A percentile compares a stretch with the other conserved stretches of the same genome.
These are phyloP conservation scores for Phlyctochytrium arcticum DNA, from an alignment of 192 early-diverging fungal species.

Conservation along the genomic window DNA sequence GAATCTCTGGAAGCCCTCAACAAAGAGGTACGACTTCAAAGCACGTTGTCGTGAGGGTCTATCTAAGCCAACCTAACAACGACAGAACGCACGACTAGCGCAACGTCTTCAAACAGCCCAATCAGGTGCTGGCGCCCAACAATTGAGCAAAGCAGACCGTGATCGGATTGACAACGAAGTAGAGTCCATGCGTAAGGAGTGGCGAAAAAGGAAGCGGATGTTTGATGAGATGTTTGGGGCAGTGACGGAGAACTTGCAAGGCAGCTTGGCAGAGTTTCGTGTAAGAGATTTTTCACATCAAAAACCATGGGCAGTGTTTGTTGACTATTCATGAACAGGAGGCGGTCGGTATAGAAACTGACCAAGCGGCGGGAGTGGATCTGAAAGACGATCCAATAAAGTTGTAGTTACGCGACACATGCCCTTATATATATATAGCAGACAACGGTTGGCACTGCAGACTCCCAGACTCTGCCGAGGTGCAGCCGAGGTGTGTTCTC, in stretches of 20 bases:
- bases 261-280: slow-evolving; percentile 47
- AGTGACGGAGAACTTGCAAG: slow-evolving; percentile 49
- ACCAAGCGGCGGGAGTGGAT: slow-evolving; percentile 44
- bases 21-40: slow-evolving; percentile 18
- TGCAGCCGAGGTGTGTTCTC: too few species aligned
- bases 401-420: too few species aligned
- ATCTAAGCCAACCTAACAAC: not conserved
- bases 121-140: not conserved
- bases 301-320: too few species aligned
- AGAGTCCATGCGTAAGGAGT: slow-evolving; percentile 46
- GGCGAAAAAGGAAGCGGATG: slow-evolving; percentile 52
- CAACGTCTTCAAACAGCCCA: slow-evolving; percentile 21
- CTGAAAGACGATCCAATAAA: slow-evolving; percentile 35
- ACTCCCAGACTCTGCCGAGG: too few species aligned
- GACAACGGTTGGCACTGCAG: too few species aligned
- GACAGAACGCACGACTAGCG: slow-evolving; percentile 24
- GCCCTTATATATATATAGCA: too few species aligned
- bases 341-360: slow-evolving; percentile 57
- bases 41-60: not conserved
- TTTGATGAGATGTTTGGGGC: slow-evolving; percentile 50
- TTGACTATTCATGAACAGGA: slow-evolving; percentile 23
- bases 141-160: slow-evolving; percentile 29
- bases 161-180: slow-evolving; percentile 21
- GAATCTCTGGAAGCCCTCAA: slow-evolving; percentile 1
- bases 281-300: slow-evolving; percentile 17